Evolutionary conservation across 2,329 filamentous ascomycete genomes (phyloP), one percentile per base, ranked within the genome.

Genomic region (Trichoderma semiorbis): DNA sequence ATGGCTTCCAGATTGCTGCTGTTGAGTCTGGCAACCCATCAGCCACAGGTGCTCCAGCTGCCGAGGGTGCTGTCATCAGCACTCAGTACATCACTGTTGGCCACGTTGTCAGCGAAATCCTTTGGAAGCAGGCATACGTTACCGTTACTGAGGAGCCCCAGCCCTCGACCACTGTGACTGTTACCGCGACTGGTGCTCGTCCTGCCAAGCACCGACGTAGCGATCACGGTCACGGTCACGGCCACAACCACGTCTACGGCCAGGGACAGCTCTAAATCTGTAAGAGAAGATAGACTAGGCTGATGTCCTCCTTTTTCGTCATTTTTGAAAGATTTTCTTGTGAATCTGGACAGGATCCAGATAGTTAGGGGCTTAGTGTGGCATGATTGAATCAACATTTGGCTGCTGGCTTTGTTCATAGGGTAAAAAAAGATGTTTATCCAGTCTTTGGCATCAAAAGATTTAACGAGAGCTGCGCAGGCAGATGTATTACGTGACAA

Each of bases 91-190:
- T 85, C 61, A 90, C 88, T 21, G 80, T 81, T 10, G 84, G 84
- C 66, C 82, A 83, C 58, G 75, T 84, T 7, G 86, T 91, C 14
- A 84, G 83, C 73, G 85, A 90, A 80, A 84, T 91, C 26, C 78
- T 89, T 14, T 88, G 87, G 85, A 85, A 87, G 67, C 84, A 90
- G 79, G 83, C 87, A 60, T 76, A 85, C 5, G 84, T 89, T 32
- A 88, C 85, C 66, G 85, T 88, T 18, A 89, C 83, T 30, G 77
- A 81, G 16, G 81, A 82, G 28, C 78, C 80, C 26, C 83, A 83
- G 3, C 78, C 80, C 26, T 84, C 83, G 3, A 78, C 81, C 6
- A 85, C 85, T 0, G 79, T 83, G n/a, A 81, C 81, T 2, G 77
- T 79, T 12, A 78, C 80, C 30, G 78, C 80, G 8, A 67, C 73